Percentiles rank a stretch among this genome's conserved stretches.
Evolutionary conservation across 192 early-diverging fungal species (phyloP).

Genomic region (Gonapodya sp.): DNA sequence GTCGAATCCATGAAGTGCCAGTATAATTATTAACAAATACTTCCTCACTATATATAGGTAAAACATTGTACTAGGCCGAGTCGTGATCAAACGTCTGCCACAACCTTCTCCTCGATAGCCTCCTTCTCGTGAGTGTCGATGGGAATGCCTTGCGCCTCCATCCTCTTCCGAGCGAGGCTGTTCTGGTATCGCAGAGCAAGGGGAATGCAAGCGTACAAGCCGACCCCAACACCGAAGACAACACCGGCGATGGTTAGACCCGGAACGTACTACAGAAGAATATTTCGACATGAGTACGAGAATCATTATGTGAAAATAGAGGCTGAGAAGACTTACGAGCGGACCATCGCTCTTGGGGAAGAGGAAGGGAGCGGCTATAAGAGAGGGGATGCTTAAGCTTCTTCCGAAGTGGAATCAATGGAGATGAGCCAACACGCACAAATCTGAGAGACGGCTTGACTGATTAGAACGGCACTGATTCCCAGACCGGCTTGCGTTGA

Average conservation of each 20-base stretch:
- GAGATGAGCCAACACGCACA: no score
- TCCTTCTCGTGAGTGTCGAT: background rate
- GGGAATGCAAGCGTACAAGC: background rate
- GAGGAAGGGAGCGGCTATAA: background rate
- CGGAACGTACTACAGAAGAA: background rate
- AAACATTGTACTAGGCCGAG: no score
- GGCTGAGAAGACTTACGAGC: background rate
- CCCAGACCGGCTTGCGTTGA: background rate
- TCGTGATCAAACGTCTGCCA: no score
- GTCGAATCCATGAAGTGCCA: no score
- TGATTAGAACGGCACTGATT: background rate
- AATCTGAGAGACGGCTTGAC: background rate
- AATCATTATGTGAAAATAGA: background rate
- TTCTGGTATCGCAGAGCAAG: background rate
- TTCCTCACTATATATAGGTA: no score
- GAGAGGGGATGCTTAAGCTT: no score
- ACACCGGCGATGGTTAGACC: background rate
- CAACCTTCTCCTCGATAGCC: background rate
- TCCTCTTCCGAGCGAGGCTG: background rate
- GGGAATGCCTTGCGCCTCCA: background rate
- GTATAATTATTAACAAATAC: no score
- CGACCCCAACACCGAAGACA: background rate
- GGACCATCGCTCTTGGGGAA: slow-evolving; percentile 5
- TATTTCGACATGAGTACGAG: background rate
- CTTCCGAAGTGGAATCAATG: no score